Evolutionary conservation across 768 basidiomycete species (phyloP).

Genomic region (Calocybe indica): DNA sequence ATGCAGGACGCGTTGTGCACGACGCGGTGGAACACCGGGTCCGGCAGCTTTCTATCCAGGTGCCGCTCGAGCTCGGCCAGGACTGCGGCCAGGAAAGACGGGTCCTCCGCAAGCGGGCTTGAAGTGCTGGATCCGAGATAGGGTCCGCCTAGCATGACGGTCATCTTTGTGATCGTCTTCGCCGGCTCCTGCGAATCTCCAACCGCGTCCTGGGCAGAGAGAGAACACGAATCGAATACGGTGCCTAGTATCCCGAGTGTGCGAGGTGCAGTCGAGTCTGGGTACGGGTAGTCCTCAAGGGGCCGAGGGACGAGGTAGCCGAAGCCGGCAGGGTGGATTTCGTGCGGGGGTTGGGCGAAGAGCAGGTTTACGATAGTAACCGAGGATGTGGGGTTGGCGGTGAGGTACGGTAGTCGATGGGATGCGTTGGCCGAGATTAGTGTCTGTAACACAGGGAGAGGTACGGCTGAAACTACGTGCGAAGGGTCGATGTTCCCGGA

Average conservation of each 20-base stretch:
- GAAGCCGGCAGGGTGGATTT: constrained; percentile 81
- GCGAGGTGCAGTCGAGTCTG: constrained; percentile 8
- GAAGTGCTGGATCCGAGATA: constrained; percentile 31
- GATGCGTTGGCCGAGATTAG: constrained; percentile 29
- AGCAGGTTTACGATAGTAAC: constrained; percentile 89
- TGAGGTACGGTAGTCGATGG: constrained; percentile 54
- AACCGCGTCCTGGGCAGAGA: constrained; percentile 45
- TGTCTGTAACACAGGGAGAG: constrained; percentile 46
- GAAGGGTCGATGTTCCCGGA: constrained; percentile 35
- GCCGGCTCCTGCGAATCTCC: neutral
- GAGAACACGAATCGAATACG: constrained; percentile 83
- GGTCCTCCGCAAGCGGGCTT: constrained; percentile 10
- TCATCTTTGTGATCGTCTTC: constrained; percentile 61
- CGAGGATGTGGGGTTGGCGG: constrained; percentile 64
- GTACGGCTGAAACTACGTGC: constrained; percentile 74
- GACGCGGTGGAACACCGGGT: constrained; percentile 48
- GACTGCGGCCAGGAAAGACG: constrained; percentile 19
- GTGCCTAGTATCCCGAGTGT: constrained; percentile 66
- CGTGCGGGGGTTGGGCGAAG: constrained; percentile 47
- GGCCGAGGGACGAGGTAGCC: constrained; percentile 92
- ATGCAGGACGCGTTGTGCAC: constrained; percentile 65
- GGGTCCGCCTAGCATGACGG: constrained; percentile 88
- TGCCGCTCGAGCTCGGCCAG: constrained; percentile 37
- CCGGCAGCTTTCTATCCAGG: constrained; percentile 40
- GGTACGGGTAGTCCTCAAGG: constrained; percentile 39